Evolutionary conservation across 2,329 filamentous ascomycete genomes (phyloP), one percentile per base, ranked within the genome.

Genomic region (Aspergillus calidoustus): DNA sequence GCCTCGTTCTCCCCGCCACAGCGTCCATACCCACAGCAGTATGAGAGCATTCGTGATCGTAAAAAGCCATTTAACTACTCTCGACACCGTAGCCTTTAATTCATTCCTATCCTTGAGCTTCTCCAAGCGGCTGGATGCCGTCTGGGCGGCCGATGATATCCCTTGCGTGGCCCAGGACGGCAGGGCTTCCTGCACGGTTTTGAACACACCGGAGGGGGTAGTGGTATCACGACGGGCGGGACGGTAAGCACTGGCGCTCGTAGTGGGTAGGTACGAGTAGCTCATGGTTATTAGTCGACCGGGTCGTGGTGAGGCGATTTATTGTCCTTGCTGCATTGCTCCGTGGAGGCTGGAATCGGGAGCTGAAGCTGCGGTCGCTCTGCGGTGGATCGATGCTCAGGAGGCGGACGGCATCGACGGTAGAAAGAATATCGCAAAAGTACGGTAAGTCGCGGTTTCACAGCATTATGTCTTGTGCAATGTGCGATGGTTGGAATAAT

Each of bases 1-100:
- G 77, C 86, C 90, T 62, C 91, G 84, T 80, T 99, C 95, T 1
- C 94, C 93, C 87, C 91, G 95, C 66, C 95, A 86, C 64, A 99
- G 71, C 22, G 91, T 83, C 23, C 91, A 75, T 46, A 93, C 70
- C 94, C 95, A 99, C 50, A 93, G 62, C 13, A 86, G 73, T 19
- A 91, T 86, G 66, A 96, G 75, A 17, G 89, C 75, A 73, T 91
- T 90, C 41, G 87, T 85, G 59, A 92, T 49, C 2, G 69, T 77
- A 41, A 78, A 71, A 0, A 73, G 54, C 6, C 59, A 57, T 48
- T 62, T 69, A 6, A 66, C 50, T 1, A 60, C 23, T 30, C 59
- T 66, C 53, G 56, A 57, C 5, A 53, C 57, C 34, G 67, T 64
- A 30, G 58, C 51, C 34, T 61, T 69, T 31, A 68, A 46, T 34